A percentile compares a stretch with the other conserved stretches of the same genome.
phyloP scores from a whole-genome alignment of 164 flowering plant species.

The Dillenia turbinata region DNA sequence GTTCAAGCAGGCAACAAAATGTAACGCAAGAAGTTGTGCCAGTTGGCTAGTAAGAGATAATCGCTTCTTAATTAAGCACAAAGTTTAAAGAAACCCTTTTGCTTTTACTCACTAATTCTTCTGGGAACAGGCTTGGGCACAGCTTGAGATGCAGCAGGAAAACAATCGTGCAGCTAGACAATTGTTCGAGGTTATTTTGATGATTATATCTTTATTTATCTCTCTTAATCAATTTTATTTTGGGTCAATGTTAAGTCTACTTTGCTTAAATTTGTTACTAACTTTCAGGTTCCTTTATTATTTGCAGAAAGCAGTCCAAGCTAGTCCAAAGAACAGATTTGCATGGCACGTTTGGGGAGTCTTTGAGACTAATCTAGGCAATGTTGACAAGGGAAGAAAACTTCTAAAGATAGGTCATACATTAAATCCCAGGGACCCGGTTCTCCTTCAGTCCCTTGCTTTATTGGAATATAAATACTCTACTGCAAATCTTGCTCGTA shows the following conservation, averaged over 20 bases:
- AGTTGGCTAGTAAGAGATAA: constrained; percentile 89
- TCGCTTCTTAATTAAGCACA: not conserved
- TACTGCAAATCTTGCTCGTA: constrained; percentile 74
- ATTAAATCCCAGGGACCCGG: constrained; percentile 91
- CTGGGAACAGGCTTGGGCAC: constrained; percentile 83
- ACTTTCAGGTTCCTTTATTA: not conserved
- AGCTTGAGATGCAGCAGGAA: constrained; percentile 75
- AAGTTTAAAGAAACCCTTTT: too few relatives aligned
- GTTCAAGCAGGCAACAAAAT: constrained; percentile 84
- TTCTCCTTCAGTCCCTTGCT: constrained; percentile 93
- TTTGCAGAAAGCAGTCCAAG: constrained; percentile 79
- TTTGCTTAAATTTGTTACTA: not conserved
- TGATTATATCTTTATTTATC: not conserved
- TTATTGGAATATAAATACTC: constrained; percentile 81
- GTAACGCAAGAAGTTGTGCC: constrained; percentile 92
- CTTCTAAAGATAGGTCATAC: constrained; percentile 91
- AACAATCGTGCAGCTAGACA: constrained; percentile 51
- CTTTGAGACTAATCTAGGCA: constrained; percentile 75
- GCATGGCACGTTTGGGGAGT: constrained; percentile 98
- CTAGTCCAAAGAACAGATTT: constrained; percentile 95
- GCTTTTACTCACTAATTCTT: not conserved
- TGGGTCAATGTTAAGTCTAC: not conserved
- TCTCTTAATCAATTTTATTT: not conserved
- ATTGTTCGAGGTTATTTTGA: constrained; percentile 67
- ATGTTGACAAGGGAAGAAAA: constrained; percentile 67